These are phyloP conservation scores for Colletotrichum caudatum DNA, from an alignment of 2,329 filamentous ascomycete genomes.

Conservation along the genomic window DNA sequence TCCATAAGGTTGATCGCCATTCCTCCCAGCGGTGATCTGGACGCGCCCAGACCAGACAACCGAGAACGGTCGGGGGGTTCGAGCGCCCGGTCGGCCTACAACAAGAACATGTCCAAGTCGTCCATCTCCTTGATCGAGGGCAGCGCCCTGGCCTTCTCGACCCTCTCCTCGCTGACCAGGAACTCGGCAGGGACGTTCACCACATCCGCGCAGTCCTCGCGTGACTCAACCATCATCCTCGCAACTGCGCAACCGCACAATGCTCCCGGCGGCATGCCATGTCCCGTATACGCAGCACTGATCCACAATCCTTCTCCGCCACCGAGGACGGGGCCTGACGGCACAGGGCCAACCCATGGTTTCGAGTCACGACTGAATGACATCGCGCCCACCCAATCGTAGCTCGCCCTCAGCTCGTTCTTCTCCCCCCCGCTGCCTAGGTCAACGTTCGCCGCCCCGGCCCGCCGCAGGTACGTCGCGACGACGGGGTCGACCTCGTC, in stretches of 20 bases:
- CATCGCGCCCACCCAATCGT: slow-evolving; percentile 86
- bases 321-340: slow-evolving; percentile 54
- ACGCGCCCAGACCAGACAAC: background rate
- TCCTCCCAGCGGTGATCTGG: background rate
- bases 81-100: background rate
- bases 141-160: slow-evolving; percentile 40
- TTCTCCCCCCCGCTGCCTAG: slow-evolving; percentile 53
- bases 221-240: slow-evolving; percentile 65
- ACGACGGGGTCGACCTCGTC: slow-evolving; percentile 67
- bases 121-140: slow-evolving; percentile 40
- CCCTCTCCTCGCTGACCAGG: slow-evolving; percentile 51
- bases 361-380: slow-evolving; percentile 75
- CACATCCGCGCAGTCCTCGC: slow-evolving; percentile 47
- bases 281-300: slow-evolving; percentile 76
- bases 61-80: background rate
- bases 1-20: background rate
- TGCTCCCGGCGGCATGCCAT: slow-evolving; percentile 82
- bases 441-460: slow-evolving; percentile 57
- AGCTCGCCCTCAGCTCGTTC: slow-evolving; percentile 61
- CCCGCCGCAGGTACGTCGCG: slow-evolving; percentile 65
- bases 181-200: slow-evolving; percentile 61
- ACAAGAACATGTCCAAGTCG: slow-evolving; percentile 40
- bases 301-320: slow-evolving; percentile 71
- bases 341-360: slow-evolving; percentile 80
- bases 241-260: slow-evolving; percentile 74